Percentiles rank a stretch among this genome's conserved stretches.
Conservation (phyloP, 306 rosid genomes). For the Mimosa pudica region DNA sequence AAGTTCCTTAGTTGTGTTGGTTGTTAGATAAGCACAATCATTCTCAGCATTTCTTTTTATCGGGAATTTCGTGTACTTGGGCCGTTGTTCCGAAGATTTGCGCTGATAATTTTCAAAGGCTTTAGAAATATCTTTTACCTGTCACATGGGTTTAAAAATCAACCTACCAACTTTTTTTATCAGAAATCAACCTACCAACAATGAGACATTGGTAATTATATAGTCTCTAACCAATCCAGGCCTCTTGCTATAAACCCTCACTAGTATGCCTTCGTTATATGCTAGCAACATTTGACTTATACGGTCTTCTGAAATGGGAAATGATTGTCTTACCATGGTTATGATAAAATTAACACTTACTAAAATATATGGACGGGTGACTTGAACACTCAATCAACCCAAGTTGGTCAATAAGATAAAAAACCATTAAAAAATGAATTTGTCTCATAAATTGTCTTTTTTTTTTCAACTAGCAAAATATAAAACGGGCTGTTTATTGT, state of each 20-base stretch:
- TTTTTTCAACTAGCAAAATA: too few species aligned
- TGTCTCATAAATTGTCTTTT: too few species aligned
- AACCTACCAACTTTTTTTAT: slow-evolving; percentile 1
- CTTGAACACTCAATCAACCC: too few species aligned
- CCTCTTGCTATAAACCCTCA: slow-evolving; percentile 82
- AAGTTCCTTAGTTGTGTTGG: not conserved
- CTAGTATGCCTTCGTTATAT: slow-evolving; percentile 67
- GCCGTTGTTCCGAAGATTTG: slow-evolving; percentile 66
- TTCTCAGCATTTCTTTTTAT: slow-evolving; percentile 59
- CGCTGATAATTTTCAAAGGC: slow-evolving; percentile 87
- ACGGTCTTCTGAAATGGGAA: slow-evolving; percentile 54
- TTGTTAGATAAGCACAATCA: not conserved
- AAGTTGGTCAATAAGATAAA: too few species aligned
- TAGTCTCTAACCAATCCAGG: slow-evolving; percentile 71
- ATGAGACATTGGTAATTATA: not conserved
- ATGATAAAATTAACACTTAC: slow-evolving; percentile 43
- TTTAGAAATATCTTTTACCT: slow-evolving; percentile 73
- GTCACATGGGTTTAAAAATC: slow-evolving; percentile 18
- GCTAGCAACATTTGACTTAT: slow-evolving; percentile 83
- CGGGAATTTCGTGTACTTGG: slow-evolving; percentile 80
- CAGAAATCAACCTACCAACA: not conserved
- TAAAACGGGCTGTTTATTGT: too few species aligned
- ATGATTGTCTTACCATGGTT: slow-evolving; percentile 64
- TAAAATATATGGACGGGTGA: too few species aligned
- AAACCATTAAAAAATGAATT: too few species aligned